Conservation (phyloP, 2,329 filamentous ascomycete genomes). For the Paracoccidioides brasiliensis region DNA sequence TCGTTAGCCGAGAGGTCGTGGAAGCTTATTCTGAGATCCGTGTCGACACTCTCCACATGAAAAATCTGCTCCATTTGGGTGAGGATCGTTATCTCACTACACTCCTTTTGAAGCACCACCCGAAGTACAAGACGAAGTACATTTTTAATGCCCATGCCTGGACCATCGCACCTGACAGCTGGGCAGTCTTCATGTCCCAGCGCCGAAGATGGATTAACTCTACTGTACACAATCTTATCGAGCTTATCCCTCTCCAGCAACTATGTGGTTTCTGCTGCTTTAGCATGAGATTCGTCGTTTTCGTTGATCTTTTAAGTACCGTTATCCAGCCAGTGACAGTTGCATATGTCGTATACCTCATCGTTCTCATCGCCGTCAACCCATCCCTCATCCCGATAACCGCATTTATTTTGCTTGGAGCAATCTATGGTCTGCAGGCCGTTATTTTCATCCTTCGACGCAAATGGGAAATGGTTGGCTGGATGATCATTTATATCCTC, state of each 20-base stretch:
- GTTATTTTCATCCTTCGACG: conserved; percentile 93
- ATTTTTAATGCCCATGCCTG: conserved; percentile 84
- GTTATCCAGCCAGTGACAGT: conserved; percentile 84
- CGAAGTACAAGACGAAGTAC: conserved; percentile 97
- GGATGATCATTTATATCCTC: conserved; percentile 93
- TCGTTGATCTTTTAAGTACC: conserved; percentile 83
- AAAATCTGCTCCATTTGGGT: conserved; percentile 90
- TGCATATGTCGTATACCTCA: conserved; percentile 78
- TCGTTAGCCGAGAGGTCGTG: conserved; percentile 85
- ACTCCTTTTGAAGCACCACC: conserved; percentile 79
- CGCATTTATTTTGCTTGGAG: conserved; percentile 78
- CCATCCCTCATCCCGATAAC: conserved; percentile 61
- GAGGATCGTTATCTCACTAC: conserved; percentile 97
- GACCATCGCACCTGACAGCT: conserved; percentile 93
- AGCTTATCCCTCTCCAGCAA: conserved; percentile 83
- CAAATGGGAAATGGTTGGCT: conserved; percentile 99
- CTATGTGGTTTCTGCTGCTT: conserved; percentile 99
- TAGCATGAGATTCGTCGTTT: conserved; percentile 97
- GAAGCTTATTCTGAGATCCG: conserved; percentile 82
- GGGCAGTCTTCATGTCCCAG: conserved; percentile 90
- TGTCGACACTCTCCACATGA: conserved; percentile 96
- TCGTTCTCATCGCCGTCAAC: conserved; percentile 55
- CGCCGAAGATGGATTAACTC: conserved; percentile 99
- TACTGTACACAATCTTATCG: conserved; percentile 92
- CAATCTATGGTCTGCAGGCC: conserved; percentile 94